Percentiles rank a stretch among this genome's conserved stretches.
These are phyloP conservation scores for Herpetomonas tarakana DNA, from an alignment of 208 protist genomes.

Conservation along the genomic window DNA sequence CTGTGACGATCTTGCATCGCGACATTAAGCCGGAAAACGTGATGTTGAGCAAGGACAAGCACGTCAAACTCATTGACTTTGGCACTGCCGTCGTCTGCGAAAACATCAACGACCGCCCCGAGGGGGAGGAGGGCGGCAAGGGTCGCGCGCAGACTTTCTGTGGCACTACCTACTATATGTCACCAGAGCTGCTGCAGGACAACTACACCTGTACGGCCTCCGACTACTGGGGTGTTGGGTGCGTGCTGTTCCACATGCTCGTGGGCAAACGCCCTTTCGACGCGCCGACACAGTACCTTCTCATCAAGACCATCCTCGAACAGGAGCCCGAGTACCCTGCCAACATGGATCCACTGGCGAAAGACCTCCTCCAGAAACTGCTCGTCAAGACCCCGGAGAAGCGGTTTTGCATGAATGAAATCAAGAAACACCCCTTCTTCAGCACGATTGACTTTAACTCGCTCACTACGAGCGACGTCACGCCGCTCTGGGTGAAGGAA, in stretches of 20 bases:
- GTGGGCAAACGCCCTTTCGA: constrained; percentile 86
- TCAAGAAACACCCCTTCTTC: constrained; percentile 82
- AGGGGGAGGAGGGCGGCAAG: constrained; percentile 42
- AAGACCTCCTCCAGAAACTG: constrained; percentile 74
- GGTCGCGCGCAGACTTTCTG: constrained; percentile 83
- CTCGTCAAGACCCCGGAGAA: constrained; percentile 67
- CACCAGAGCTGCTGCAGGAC: constrained; percentile 90
- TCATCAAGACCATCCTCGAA: constrained; percentile 87
- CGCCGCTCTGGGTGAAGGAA: constrained; percentile 63
- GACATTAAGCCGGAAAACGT: constrained; percentile 97
- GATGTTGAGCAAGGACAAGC: constrained; percentile 87
- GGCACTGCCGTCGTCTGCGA: constrained; percentile 89
- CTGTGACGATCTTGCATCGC: constrained; percentile 89
- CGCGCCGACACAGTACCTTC: constrained; percentile 80
- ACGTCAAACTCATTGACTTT: constrained; percentile 96
- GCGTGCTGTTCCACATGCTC: constrained; percentile 91
- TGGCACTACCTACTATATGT: constrained; percentile 93
- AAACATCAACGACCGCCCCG: constrained; percentile 57
- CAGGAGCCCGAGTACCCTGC: constrained; percentile 73
- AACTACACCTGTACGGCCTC: constrained; percentile 92
- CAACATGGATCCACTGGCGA: constrained; percentile 62
- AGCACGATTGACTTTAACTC: constrained; percentile 52
- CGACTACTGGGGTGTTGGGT: constrained; percentile 94
- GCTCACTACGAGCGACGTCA: constrained; percentile 35
- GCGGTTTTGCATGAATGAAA: constrained; percentile 58